phyloP scores from a whole-genome alignment of 768 basidiomycete genomes.

The Artomyces pyxidatus region DNA sequence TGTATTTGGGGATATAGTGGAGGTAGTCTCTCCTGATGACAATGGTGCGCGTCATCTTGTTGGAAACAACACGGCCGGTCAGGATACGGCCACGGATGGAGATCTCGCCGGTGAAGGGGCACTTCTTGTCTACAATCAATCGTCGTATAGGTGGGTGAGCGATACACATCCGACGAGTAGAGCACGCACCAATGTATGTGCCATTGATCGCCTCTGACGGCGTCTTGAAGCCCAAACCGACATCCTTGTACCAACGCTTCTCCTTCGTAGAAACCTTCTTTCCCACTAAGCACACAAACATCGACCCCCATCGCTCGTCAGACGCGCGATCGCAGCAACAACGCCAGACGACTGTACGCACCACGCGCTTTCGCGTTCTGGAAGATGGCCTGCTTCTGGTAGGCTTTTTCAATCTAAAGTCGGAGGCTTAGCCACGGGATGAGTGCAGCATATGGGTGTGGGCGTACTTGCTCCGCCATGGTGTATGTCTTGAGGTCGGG shows the following conservation, averaged over 20 bases:
- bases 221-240: constrained; percentile 95
- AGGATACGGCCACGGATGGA: constrained; percentile 99
- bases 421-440: neutral
- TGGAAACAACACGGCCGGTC: constrained; percentile 94
- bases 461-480: constrained; percentile 34
- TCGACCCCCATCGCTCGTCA: neutral
- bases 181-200: constrained; percentile 83
- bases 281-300: constrained; percentile 39
- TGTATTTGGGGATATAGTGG: constrained; percentile 98
- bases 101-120: constrained; percentile 94
- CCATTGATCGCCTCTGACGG: constrained; percentile 92
- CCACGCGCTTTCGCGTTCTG: constrained; percentile 93
- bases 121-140: constrained; percentile 96
- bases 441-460: neutral
- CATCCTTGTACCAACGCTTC: constrained; percentile 99
- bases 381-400: constrained; percentile 97
- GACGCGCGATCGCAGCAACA: neutral
- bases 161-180: neutral
- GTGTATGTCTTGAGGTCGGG: constrained; percentile 23
- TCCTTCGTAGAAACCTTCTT: constrained; percentile 93
- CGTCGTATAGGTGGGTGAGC: no score
- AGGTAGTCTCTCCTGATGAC: constrained; percentile 94
- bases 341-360: constrained; percentile 34
- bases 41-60: constrained; percentile 99
- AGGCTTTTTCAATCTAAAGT: constrained; percentile 87